Base-by-base conservation (phyloP, 768 basidiomycete species). In the Panaeolus cyanescens region DNA sequence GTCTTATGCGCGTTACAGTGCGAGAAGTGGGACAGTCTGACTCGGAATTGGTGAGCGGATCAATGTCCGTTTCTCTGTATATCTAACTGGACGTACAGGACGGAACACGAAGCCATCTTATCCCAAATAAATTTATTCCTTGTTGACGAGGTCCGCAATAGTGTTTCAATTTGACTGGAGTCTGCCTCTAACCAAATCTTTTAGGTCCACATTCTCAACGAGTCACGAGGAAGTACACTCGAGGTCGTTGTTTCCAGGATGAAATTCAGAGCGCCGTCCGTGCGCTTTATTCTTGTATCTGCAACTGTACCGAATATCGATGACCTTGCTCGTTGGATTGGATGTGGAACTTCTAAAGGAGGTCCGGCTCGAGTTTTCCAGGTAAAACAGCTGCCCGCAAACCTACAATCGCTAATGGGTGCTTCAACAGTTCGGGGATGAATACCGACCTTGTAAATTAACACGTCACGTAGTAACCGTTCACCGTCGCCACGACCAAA, bases 101-200 rank as follows among this genome's bases (percentile, higher is more conserved):
- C 77, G 56, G 85, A 86, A 56, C 85, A 93, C 64, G 77, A 81
- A n/a, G 77, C 83, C 28, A 84, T 92, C 32, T 74, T 95, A 22
- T 83, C 88, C 5, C 85, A 87, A 56, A 83, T 96, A 34, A 81
- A 85, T 45, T 79, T 98, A 22, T 90, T 97, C 66, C 84, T 97
- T 40, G 89, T 97, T n/a, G 95, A 97, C 66, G 95, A 96, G 77
- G 95, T 92, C n/a, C n/a, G n/a, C n/a, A n/a, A n/a, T n/a, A n/a
- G 59, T 39, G 19, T 20, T 28, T 15, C 4, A 7, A 3, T 42
- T 39, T 20, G 19, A 8, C 55, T 20, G 8, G 56, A 15, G 25
- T 32, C 22, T 58, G 19, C 42, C 42, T 9, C 39, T 58, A 57
- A 19, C 15, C 15, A 34, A 19, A 15, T 25, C 39, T 54, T 12